A percentile compares a stretch with the other conserved stretches of the same genome.
phyloP scores from a whole-genome alignment of 2,329 filamentous ascomycete genomes.

The Tolypocladium cylindrosporum region DNA sequence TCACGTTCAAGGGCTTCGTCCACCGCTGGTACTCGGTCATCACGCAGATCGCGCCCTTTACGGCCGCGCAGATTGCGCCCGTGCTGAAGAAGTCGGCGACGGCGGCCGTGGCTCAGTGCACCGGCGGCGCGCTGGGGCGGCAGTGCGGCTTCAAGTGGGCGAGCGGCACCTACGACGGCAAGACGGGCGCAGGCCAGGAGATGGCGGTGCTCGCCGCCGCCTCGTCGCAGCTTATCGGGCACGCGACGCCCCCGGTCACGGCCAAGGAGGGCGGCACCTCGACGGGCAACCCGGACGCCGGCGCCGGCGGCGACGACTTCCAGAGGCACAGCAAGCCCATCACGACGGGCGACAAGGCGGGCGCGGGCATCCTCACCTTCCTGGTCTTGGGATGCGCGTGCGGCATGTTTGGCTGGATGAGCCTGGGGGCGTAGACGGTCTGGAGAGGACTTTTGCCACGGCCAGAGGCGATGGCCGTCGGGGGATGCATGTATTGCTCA shows the following conservation, averaged over 20 bases:
- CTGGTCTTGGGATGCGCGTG: conserved; percentile 29
- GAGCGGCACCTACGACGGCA: conserved; percentile 39
- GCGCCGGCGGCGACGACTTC: conserved; percentile 24
- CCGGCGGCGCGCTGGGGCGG: conserved; percentile 34
- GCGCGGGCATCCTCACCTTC: conserved; percentile 36
- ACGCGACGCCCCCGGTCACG: conserved; percentile 31
- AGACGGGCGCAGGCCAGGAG: conserved; percentile 47
- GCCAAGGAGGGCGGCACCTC: conserved; percentile 41
- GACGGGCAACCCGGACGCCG: conserved; percentile 32
- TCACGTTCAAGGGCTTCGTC: conserved; percentile 53
- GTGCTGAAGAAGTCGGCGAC: conserved; percentile 40
- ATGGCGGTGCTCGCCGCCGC: conserved; percentile 49
- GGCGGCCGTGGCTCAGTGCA: conserved; percentile 46
- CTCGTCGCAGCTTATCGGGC: conserved; percentile 37
- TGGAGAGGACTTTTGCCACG: background rate
- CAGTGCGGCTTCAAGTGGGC: conserved; percentile 48
- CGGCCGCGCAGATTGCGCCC: conserved; percentile 36
- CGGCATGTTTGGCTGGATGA: conserved; percentile 40
- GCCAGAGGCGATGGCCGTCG: background rate
- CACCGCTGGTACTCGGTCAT: conserved; percentile 45
- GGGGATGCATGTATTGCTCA: background rate
- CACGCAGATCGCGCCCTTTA: conserved; percentile 44
- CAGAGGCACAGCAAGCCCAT: conserved; percentile 22
- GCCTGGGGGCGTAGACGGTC: conserved; percentile 20
- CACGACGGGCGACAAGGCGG: conserved; percentile 33